Conservation (phyloP, 306 rosid genomes). For the Pterocarpus santalinus region DNA sequence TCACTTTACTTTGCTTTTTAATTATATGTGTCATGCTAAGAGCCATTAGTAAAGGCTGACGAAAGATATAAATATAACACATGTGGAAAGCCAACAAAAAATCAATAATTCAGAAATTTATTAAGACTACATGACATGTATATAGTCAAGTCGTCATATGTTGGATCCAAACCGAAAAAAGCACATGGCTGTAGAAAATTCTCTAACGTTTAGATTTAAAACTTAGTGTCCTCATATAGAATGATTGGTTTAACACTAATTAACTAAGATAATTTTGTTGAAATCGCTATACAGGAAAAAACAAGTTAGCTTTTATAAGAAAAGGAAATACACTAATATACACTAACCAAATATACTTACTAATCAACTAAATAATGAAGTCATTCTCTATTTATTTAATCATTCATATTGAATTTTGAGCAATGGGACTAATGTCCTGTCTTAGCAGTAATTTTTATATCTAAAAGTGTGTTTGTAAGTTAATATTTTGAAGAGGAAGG, state of each 20-base stretch:
- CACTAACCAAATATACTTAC: not conserved
- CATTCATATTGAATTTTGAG: not conserved
- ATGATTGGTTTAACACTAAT: slow-evolving; percentile 8
- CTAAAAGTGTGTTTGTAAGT: too few relatives aligned
- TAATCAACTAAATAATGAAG: not conserved
- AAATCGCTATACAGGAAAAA: slow-evolving; percentile 23
- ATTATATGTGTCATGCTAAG: slow-evolving; percentile 7
- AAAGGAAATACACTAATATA: not conserved
- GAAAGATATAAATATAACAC: not conserved
- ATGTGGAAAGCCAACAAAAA: slow-evolving; percentile 31
- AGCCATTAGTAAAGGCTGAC: not conserved
- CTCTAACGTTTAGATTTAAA: not conserved
- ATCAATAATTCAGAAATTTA: slow-evolving; percentile 27
- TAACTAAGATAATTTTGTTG: not conserved
- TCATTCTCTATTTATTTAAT: not conserved
- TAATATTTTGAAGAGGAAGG: too few relatives aligned
- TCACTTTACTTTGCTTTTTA: not conserved
- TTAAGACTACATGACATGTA: slow-evolving; percentile 13
- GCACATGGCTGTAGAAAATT: not conserved
- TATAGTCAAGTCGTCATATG: not conserved
- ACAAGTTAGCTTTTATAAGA: not conserved
- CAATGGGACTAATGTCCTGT: not conserved
- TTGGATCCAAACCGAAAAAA: not conserved
- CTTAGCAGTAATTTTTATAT: too few relatives aligned
- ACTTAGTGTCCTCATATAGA: not conserved